These are phyloP conservation scores for Pezicula radicicola DNA, from an alignment of 2,329 filamentous ascomycete species.

Conservation along the genomic window DNA sequence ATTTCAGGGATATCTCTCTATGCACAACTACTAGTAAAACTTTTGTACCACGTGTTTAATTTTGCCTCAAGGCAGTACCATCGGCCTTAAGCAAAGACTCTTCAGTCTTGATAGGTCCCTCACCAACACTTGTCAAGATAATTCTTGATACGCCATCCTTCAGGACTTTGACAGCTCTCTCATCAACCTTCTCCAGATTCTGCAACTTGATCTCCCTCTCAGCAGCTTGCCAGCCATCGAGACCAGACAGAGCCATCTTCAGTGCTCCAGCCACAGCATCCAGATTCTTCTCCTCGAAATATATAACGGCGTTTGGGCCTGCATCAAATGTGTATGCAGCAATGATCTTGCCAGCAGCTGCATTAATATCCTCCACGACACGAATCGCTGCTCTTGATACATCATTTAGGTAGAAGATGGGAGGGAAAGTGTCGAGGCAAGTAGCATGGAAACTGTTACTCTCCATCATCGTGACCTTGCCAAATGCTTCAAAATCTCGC, in stretches of 20 bases:
- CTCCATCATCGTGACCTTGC: conserved; percentile 90
- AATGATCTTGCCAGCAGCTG: conserved; percentile 70
- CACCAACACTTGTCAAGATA: conserved; percentile 87
- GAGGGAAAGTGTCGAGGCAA: conserved; percentile 91
- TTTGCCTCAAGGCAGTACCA: conserved; percentile 38
- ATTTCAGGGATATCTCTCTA: conserved; percentile 6
- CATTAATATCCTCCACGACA: conserved; percentile 86
- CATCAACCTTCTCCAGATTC: conserved; percentile 57
- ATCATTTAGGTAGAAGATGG: conserved; percentile 99
- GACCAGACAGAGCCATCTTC: conserved; percentile 59
- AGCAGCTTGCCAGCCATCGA: conserved; percentile 70
- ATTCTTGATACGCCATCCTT: conserved; percentile 81
- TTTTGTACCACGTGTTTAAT: conserved; percentile 5
- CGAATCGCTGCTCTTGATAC: conserved; percentile 82
- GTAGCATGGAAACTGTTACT: conserved; percentile 96
- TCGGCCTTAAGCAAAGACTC: conserved; percentile 71
- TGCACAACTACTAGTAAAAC: background rate
- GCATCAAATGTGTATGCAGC: conserved; percentile 98
- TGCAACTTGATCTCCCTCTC: conserved; percentile 47
- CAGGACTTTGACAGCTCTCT: conserved; percentile 61
- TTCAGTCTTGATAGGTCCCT: conserved; percentile 79
- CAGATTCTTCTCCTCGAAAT: conserved; percentile 82
- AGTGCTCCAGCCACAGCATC: conserved; percentile 74
- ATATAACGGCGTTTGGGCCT: conserved; percentile 93
- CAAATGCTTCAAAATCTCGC: conserved; percentile 83